Percentiles rank a stretch among this genome's conserved stretches.
phyloP scores from a whole-genome alignment of 2,329 filamentous ascomycete genomes.

The Beauveria varroae region DNA sequence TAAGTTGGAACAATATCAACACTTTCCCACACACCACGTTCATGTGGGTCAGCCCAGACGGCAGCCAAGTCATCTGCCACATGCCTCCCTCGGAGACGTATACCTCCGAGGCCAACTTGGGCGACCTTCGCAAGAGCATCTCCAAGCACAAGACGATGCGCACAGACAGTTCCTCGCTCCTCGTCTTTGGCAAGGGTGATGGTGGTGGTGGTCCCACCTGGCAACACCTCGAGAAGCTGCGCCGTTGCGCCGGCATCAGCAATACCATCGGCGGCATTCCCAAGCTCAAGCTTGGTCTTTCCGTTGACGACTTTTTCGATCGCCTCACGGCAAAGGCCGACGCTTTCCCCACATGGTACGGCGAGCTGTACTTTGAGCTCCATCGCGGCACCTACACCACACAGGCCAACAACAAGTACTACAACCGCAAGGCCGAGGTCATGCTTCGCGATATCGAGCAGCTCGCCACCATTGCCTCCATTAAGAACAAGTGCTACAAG shows the following conservation, averaged over 20 bases:
- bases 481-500: constrained; percentile 65
- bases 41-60: constrained; percentile 95
- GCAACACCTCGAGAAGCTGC: constrained; percentile 89
- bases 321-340: constrained; percentile 70
- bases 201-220: constrained; percentile 93
- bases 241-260: constrained; percentile 83
- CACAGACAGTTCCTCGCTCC: constrained; percentile 79
- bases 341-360: constrained; percentile 90
- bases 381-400: constrained; percentile 97
- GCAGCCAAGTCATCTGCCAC: constrained; percentile 93
- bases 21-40: constrained; percentile 98
- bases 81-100: constrained; percentile 97
- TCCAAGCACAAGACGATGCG: constrained; percentile 93
- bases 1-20: constrained; percentile 99
- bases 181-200: constrained; percentile 95
- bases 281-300: constrained; percentile 79
- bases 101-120: constrained; percentile 88
- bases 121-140: constrained; percentile 83
- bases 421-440: constrained; percentile 81
- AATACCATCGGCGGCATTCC: constrained; percentile 76
- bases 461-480: constrained; percentile 75
- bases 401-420: constrained; percentile 92
- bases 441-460: constrained; percentile 83
- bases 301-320: constrained; percentile 92
- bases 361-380: constrained; percentile 95